Percentiles rank a stretch among this genome's conserved stretches.
Conservation (phyloP, 306 rosid genomes). For the Lotus japonicus region DNA sequence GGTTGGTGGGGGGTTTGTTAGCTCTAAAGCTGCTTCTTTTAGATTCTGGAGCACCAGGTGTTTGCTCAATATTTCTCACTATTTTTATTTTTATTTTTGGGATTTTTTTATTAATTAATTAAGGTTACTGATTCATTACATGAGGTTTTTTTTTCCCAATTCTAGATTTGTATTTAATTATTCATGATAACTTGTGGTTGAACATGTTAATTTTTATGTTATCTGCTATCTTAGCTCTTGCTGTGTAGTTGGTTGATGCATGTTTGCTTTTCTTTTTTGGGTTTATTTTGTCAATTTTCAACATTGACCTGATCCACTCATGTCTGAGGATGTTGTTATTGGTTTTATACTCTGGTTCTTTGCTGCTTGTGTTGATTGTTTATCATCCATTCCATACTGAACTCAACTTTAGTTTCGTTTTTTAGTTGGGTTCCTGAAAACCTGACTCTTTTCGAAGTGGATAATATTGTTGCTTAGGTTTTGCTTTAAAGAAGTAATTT, state of each 20-base stretch:
- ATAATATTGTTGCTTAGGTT: background rate
- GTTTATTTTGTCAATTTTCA: background rate
- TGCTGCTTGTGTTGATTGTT: background rate
- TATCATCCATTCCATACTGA: background rate
- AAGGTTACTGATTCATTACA: constrained; percentile 5
- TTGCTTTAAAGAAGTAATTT: background rate
- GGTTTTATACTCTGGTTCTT: background rate
- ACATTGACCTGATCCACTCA: background rate
- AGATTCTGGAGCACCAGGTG: constrained; percentile 6
- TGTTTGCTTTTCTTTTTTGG: background rate
- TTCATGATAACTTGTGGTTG: background rate
- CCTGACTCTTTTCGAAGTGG: background rate
- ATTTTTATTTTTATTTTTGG: background rate
- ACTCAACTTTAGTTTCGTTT: background rate
- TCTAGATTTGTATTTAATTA: background rate
- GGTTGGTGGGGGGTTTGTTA: background rate
- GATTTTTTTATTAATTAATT: background rate
- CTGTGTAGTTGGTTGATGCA: background rate
- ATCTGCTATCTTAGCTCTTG: background rate
- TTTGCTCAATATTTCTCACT: background rate
- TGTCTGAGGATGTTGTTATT: background rate
- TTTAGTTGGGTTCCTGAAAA: background rate
- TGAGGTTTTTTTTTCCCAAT: background rate
- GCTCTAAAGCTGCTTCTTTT: constrained; percentile 15
- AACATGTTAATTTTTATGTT: background rate